Conservation (phyloP, 2,329 filamentous ascomycete genomes). For the Xylariaceae sp. region DNA sequence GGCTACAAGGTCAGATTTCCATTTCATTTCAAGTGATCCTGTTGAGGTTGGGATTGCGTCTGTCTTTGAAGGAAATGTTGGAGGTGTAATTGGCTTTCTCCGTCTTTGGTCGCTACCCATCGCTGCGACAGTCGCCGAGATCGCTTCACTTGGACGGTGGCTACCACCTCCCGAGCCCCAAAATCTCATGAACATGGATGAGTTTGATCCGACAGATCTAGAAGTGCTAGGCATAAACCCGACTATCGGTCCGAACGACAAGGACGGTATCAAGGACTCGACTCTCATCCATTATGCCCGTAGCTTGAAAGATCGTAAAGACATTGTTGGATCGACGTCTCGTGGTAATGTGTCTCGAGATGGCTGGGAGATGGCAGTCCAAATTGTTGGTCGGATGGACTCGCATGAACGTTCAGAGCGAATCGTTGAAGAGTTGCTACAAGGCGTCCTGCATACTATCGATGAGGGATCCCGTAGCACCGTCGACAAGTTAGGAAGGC, state of each 20-base stretch:
- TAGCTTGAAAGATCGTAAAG: constrained; percentile 52
- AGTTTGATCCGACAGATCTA: constrained; percentile 76
- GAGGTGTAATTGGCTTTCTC: constrained; percentile 68
- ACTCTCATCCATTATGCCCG: constrained; percentile 72
- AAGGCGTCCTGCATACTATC: constrained; percentile 55
- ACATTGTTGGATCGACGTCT: constrained; percentile 36
- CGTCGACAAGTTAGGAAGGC: constrained; percentile 74
- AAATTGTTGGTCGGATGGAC: constrained; percentile 76
- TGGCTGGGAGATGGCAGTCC: constrained; percentile 86
- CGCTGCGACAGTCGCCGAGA: constrained; percentile 71
- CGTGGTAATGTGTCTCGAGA: constrained; percentile 43
- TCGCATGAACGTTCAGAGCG: constrained; percentile 64
- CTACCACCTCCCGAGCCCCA: constrained; percentile 55
- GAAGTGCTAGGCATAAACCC: constrained; percentile 69
- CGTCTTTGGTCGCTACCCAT: constrained; percentile 76
- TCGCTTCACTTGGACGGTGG: constrained; percentile 81
- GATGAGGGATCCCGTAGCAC: constrained; percentile 62
- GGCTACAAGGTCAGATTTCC: constrained; percentile 63
- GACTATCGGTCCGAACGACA: constrained; percentile 49
- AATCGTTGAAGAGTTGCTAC: constrained; percentile 66
- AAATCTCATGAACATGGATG: constrained; percentile 52
- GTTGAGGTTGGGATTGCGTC: constrained; percentile 79
- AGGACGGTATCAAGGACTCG: constrained; percentile 69
- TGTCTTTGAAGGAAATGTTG: constrained; percentile 74
- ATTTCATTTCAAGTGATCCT: constrained; percentile 67